These are phyloP conservation scores for Backusella tuberculispora DNA, from an alignment of 192 early-diverging fungal genomes.

Conservation along the genomic window DNA sequence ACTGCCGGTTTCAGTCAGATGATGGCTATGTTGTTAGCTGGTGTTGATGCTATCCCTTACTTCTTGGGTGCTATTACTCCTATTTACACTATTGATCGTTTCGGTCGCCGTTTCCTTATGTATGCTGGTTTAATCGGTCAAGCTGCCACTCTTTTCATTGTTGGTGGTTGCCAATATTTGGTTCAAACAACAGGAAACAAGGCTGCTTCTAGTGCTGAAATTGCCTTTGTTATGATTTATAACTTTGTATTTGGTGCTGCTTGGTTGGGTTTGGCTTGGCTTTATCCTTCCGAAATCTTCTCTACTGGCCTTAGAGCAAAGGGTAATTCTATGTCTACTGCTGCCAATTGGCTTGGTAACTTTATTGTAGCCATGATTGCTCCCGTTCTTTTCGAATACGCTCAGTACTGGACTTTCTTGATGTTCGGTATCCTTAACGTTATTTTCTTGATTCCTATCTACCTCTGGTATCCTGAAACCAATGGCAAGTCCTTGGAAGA, in stretches of 20 bases:
- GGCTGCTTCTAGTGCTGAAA: conserved; percentile 29
- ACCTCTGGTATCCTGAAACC: conserved; percentile 81
- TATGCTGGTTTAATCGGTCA: conserved; percentile 38
- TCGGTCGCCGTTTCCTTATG: conserved; percentile 70
- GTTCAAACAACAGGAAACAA: conserved; percentile 26
- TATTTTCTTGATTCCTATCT: conserved; percentile 54
- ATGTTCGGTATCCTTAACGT: conserved; percentile 65
- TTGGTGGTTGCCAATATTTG: conserved; percentile 31
- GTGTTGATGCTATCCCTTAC: conserved; percentile 74
- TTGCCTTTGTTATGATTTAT: conserved; percentile 64
- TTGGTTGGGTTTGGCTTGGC: conserved; percentile 86
- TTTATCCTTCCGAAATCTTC: conserved; percentile 84
- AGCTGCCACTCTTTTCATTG: conserved; percentile 33
- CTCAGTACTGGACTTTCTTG: conserved; percentile 58
- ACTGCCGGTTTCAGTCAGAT: conserved; percentile 53
- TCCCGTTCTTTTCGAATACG: conserved; percentile 65
- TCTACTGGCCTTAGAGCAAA: conserved; percentile 78
- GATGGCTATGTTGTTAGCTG: conserved; percentile 56
- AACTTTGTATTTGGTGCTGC: conserved; percentile 75
- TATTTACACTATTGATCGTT: conserved; percentile 71
- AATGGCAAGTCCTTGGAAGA: conserved; percentile 75
- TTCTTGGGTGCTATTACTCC: conserved; percentile 73
- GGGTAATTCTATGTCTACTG: conserved; percentile 71
- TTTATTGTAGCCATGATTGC: conserved; percentile 67
- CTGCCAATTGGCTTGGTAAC: conserved; percentile 85